A percentile compares a stretch with the other conserved stretches of the same genome.
Conservation (phyloP, 192 early-diverging fungal genomes). For the Podila clonocystis region DNA sequence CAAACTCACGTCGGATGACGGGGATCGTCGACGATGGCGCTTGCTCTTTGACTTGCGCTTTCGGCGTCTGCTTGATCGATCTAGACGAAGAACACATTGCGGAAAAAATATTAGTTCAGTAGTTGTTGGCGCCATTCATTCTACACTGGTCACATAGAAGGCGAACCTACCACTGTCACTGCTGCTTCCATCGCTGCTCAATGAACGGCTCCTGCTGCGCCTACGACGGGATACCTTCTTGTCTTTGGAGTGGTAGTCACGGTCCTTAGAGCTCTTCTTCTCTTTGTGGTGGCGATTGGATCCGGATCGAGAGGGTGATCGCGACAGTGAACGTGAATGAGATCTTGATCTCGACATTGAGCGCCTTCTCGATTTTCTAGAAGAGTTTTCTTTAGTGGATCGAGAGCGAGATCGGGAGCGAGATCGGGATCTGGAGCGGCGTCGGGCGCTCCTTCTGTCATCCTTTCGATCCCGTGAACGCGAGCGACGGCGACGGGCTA, state of each 20-base stretch:
- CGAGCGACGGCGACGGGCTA: slow-evolving; percentile 29
- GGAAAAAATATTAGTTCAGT: too few species aligned
- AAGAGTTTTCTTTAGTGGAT: neutral
- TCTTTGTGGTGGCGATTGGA: slow-evolving; percentile 19
- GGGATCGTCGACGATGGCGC: slow-evolving; percentile 31
- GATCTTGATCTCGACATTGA: slow-evolving; percentile 17
- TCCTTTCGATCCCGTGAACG: slow-evolving; percentile 21
- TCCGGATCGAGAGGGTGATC: slow-evolving; percentile 12
- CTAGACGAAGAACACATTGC: neutral
- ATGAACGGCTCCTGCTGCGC: slow-evolving; percentile 18
- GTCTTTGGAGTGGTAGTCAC: neutral
- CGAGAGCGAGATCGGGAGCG: slow-evolving; percentile 1
- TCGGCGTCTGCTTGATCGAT: slow-evolving; percentile 20
- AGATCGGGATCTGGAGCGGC: neutral
- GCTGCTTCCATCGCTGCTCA: slow-evolving; percentile 1
- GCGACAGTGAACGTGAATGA: neutral
- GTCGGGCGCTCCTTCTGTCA: neutral
- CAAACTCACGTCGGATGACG: slow-evolving; percentile 10
- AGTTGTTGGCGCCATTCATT: too few species aligned
- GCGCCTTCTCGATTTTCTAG: neutral
- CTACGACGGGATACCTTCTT: slow-evolving; percentile 2
- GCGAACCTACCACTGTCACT: slow-evolving; percentile 8
- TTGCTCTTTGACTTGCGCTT: slow-evolving; percentile 38
- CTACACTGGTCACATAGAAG: neutral
- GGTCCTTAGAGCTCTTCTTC: slow-evolving; percentile 12